Percentiles rank a stretch among this genome's conserved stretches.
Conservation (phyloP, 192 early-diverging fungal genomes). For the Backusella sp. region DNA sequence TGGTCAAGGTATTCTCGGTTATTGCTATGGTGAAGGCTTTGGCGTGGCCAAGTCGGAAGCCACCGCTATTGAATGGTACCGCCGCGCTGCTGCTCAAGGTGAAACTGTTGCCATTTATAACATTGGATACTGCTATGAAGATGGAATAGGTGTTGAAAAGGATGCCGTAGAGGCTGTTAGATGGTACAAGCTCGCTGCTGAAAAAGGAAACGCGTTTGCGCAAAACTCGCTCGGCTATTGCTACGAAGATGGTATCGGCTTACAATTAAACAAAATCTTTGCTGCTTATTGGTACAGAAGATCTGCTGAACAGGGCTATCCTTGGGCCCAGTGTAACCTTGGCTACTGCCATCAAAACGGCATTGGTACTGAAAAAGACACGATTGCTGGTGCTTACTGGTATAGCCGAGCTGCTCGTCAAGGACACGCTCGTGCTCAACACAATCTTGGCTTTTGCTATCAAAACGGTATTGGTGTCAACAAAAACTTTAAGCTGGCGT, state of each 20-base stretch:
- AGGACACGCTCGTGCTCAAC: constrained; percentile 54
- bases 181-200: constrained; percentile 65
- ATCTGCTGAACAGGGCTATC: constrained; percentile 52
- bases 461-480: constrained; percentile 81
- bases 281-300: constrained; percentile 57
- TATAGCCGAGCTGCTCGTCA: constrained; percentile 61
- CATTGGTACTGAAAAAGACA: constrained; percentile 49
- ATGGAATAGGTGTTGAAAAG: constrained; percentile 56
- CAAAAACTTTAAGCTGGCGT: constrained; percentile 47
- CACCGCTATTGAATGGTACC: constrained; percentile 64
- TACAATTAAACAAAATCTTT: constrained; percentile 45
- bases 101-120: constrained; percentile 56
- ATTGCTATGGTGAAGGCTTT: constrained; percentile 77
- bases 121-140: constrained; percentile 59
- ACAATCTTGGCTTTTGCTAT: constrained; percentile 82
- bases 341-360: constrained; percentile 76
- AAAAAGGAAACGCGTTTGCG: constrained; percentile 72
- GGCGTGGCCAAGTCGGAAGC: constrained; percentile 64
- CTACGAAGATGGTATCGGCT: constrained; percentile 78
- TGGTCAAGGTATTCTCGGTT: constrained; percentile 67
- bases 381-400: constrained; percentile 52
- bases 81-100: constrained; percentile 50
- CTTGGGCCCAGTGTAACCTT: constrained; percentile 68
- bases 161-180: constrained; percentile 49
- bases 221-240: constrained; percentile 80